Conservation (phyloP, 257 asterid genomes). For the Misopates orontium region DNA sequence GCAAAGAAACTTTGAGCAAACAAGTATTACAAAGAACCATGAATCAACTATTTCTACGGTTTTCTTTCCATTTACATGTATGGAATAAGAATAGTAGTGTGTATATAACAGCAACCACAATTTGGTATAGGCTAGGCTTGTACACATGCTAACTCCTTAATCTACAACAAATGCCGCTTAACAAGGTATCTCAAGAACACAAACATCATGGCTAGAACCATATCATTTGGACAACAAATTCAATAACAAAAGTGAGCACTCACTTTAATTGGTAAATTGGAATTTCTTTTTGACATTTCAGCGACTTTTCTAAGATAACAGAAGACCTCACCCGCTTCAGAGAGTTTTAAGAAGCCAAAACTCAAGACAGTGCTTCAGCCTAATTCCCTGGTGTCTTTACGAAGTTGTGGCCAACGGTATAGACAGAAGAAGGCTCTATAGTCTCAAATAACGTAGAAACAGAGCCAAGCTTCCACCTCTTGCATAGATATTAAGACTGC, state of each 20-base stretch:
- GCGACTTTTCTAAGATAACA: constrained; percentile 7
- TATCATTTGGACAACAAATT: constrained; percentile 14
- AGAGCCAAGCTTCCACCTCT: background rate
- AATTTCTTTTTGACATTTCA: constrained; percentile 3
- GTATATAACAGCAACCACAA: constrained; percentile 26
- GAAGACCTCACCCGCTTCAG: constrained; percentile 5
- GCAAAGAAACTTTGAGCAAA: too few species aligned
- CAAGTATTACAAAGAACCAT: too few species aligned
- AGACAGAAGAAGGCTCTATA: constrained; percentile 1
- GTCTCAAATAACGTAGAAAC: background rate
- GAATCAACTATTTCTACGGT: constrained; percentile 9
- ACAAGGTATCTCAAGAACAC: constrained; percentile 24
- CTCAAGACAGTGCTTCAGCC: background rate
- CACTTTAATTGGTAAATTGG: constrained; percentile 5
- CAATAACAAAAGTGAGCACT: constrained; percentile 22
- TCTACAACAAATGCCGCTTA: constrained; percentile 31
- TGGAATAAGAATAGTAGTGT: constrained; percentile 22
- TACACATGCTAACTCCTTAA: constrained; percentile 22
- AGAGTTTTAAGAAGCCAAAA: background rate
- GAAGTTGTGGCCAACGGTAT: too few species aligned
- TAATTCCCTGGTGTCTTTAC: background rate
- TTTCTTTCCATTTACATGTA: constrained; percentile 21
- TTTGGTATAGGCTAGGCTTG: constrained; percentile 12
- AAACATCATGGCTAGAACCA: constrained; percentile 10
- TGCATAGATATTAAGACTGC: background rate